Conservation (phyloP, 2,329 filamentous ascomycete genomes). For the Fusarium phyllophilum region DNA sequence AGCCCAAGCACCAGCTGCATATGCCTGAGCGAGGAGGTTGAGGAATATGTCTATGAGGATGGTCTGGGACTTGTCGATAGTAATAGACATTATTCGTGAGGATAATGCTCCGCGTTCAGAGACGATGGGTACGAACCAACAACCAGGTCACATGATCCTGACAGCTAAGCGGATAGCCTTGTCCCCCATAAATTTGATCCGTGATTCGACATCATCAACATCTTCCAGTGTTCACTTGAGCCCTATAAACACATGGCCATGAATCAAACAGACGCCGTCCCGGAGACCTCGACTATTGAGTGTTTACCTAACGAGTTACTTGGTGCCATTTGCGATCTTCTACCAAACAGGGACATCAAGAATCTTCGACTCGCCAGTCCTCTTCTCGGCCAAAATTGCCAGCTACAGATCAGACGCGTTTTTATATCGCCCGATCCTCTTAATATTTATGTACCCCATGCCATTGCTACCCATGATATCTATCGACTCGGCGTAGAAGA, state of each 20-base stretch:
- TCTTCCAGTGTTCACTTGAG: not conserved
- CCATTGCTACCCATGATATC: accelerated
- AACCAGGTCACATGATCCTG: not conserved
- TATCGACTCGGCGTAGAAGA: not conserved
- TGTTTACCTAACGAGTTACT: not conserved
- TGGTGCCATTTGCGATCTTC: not conserved
- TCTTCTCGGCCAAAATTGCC: not conserved
- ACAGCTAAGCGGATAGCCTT: not conserved
- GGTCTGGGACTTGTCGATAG: accelerated
- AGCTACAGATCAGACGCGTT: not conserved
- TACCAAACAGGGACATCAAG: not conserved
- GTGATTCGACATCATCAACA: not conserved
- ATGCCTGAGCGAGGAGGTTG: not conserved
- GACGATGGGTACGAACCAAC: not conserved
- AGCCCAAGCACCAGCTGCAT: not conserved
- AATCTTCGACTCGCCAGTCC: not conserved
- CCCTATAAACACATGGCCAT: not conserved
- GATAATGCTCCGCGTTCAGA: not conserved
- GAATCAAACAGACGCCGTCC: accelerated
- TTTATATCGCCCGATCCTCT: not conserved
- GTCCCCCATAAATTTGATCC: not conserved
- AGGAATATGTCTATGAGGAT: not conserved
- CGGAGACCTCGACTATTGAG: not conserved
- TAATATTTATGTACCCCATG: accelerated
- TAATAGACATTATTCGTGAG: not conserved